Conservation (phyloP, 2,329 filamentous ascomycete species). For the Ophiosphaerella korrae region DNA sequence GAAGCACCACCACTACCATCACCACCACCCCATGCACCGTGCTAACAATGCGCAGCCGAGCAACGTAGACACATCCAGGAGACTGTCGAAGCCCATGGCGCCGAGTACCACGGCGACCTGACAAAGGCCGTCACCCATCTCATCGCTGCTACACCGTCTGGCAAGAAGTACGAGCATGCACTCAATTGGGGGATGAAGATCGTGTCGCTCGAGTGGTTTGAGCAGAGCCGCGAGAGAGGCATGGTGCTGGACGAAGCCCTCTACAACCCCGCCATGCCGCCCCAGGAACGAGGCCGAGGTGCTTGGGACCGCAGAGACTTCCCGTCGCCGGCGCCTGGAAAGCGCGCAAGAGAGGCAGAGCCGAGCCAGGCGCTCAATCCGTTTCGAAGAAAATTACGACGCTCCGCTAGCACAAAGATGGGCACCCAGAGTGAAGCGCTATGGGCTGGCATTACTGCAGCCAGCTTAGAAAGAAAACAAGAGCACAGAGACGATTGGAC, state of each 20-base stretch:
- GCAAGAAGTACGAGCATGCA: constrained; percentile 91
- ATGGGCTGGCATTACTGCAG: constrained; percentile 84
- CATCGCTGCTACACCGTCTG: constrained; percentile 76
- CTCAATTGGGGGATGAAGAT: constrained; percentile 78
- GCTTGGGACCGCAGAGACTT: constrained; percentile 66
- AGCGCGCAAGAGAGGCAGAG: constrained; percentile 40
- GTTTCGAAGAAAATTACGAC: constrained; percentile 76
- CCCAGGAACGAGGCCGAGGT: constrained; percentile 73
- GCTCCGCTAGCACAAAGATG: constrained; percentile 84
- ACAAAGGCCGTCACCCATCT: constrained; percentile 87
- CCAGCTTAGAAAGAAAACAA: constrained; percentile 29
- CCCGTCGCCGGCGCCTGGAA: constrained; percentile 49
- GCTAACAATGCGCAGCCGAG: constrained; percentile 55
- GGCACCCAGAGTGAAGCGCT: constrained; percentile 78
- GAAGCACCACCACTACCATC: neutral
- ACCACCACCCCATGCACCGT: neutral
- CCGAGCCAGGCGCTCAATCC: constrained; percentile 50
- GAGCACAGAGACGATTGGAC: constrained; percentile 43
- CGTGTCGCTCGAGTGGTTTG: constrained; percentile 83
- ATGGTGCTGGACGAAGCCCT: constrained; percentile 89
- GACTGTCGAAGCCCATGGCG: constrained; percentile 72
- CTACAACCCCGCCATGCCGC: constrained; percentile 76
- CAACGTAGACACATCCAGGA: constrained; percentile 74
- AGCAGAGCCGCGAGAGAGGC: constrained; percentile 79
- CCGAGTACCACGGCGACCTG: constrained; percentile 84